Percentiles rank a stretch among this genome's conserved stretches.
phyloP scores from a whole-genome alignment of 1,284 basidiomycete species.

The Afroboletus lepidellus region DNA sequence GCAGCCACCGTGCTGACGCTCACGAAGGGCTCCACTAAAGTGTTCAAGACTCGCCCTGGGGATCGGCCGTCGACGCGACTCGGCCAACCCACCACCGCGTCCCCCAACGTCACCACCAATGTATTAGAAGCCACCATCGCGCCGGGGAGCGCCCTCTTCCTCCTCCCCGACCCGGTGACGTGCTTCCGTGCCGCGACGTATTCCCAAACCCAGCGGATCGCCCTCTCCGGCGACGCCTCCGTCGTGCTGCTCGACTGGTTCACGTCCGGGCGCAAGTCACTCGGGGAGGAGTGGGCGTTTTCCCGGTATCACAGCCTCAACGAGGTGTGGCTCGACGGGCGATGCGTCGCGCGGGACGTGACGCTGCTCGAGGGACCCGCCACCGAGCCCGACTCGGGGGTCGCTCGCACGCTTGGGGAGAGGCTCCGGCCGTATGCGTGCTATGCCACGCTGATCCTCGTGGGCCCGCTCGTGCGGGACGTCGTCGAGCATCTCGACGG shows the following conservation, averaged over 20 bases:
- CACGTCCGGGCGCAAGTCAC: constrained; percentile 77
- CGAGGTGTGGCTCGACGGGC: constrained; percentile 70
- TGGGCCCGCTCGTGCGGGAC: constrained; percentile 55
- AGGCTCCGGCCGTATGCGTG: constrained; percentile 76
- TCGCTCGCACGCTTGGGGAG: constrained; percentile 51
- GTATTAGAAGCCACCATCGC: constrained; percentile 56
- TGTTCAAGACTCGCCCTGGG: constrained; percentile 75
- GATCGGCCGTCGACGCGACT: constrained; percentile 42
- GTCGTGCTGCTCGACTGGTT: constrained; percentile 86
- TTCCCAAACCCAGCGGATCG: constrained; percentile 75
- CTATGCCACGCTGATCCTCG: constrained; percentile 80
- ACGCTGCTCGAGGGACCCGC: constrained; percentile 63
- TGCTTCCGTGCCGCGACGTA: constrained; percentile 86
- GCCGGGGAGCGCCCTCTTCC: constrained; percentile 57
- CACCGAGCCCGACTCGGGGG: constrained; percentile 2
- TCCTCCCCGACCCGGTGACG: constrained; percentile 92
- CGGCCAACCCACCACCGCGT: constrained; percentile 12
- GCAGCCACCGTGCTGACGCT: constrained; percentile 1
- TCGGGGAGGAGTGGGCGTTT: constrained; percentile 89
- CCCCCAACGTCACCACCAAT: constrained; percentile 44
- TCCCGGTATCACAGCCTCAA: constrained; percentile 83
- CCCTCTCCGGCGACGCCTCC: constrained; percentile 59
- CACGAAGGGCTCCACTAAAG: constrained; percentile 85
- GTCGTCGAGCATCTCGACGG: constrained; percentile 46
- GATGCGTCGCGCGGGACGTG: constrained; percentile 71